A percentile compares a stretch with the other conserved stretches of the same genome.
Evolutionary conservation across 345 rosid genomes (phyloP).

Genomic region (Populus tremula): DNA sequence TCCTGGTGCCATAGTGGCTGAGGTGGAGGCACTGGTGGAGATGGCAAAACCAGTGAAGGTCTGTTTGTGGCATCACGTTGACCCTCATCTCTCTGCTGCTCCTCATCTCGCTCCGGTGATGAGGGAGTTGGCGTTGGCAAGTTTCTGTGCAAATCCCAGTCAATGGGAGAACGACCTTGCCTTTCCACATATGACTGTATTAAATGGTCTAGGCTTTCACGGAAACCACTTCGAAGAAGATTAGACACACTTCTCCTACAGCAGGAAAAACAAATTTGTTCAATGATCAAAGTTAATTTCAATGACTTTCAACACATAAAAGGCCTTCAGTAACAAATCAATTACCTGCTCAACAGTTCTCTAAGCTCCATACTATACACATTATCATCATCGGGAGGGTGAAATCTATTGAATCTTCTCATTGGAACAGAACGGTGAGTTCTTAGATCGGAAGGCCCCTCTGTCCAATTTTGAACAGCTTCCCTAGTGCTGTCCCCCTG

Average conservation of each 20-base stretch:
- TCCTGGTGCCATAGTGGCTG: constrained; percentile 96
- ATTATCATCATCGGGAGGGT: constrained; percentile 91
- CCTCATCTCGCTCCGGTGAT: constrained; percentile 62
- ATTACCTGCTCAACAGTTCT: constrained; percentile 92
- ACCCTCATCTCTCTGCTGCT: constrained; percentile 62
- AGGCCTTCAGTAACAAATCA: background rate
- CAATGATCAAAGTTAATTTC: constrained; percentile 2
- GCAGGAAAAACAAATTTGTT: constrained; percentile 12
- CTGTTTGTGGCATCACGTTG: constrained; percentile 48
- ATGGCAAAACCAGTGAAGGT: constrained; percentile 61
- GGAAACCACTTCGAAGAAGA: constrained; percentile 96
- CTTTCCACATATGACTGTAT: constrained; percentile 94
- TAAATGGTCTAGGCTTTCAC: constrained; percentile 94
- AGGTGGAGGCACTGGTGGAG: constrained; percentile 89
- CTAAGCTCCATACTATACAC: constrained; percentile 96
- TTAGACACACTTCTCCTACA: constrained; percentile 95
- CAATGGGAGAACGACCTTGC: constrained; percentile 77
- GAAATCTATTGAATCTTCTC: constrained; percentile 85
- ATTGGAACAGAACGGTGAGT: constrained; percentile 55
- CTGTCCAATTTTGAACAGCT: constrained; percentile 59
- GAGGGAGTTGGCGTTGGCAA: constrained; percentile 57
- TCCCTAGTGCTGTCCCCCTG: constrained; percentile 52
- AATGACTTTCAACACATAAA: background rate
- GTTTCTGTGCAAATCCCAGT: constrained; percentile 90
- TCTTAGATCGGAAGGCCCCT: constrained; percentile 58